These are phyloP conservation scores for Rhodotorula diobovata DNA, from an alignment of 768 basidiomycete genomes.

Conservation along the genomic window DNA sequence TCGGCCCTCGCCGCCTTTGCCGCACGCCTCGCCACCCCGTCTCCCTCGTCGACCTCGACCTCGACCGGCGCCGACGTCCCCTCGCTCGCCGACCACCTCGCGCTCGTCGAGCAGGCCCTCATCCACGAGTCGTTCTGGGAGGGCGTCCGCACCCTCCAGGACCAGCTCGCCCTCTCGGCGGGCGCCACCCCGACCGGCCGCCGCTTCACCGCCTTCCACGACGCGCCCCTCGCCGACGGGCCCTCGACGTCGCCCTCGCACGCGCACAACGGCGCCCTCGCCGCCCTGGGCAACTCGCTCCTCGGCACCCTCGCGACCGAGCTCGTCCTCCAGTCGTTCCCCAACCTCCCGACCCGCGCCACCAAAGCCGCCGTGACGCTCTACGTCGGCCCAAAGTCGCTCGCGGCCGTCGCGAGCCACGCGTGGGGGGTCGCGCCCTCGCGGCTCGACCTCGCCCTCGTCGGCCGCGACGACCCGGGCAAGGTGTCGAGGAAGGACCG, in stretches of 20 bases:
- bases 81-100: conserved; percentile 22
- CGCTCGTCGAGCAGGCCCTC: conserved; percentile 34
- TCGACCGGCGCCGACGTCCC: not conserved
- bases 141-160: conserved; percentile 11
- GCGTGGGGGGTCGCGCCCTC: conserved; percentile 46
- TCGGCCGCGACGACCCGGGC: conserved; percentile 29
- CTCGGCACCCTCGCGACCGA: conserved; percentile 87
- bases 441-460: conserved; percentile 19
- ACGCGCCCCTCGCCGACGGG: conserved; percentile 19
- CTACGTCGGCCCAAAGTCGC: conserved; percentile 79
- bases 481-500: conserved; percentile 25
- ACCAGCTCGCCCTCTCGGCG: conserved; percentile 52
- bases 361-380: conserved; percentile 86
- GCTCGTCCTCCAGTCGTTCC: conserved; percentile 68
- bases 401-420: conserved; percentile 77
- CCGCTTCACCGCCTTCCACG: conserved; percentile 53
- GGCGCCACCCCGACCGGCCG: conserved; percentile 58
- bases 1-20: conserved; percentile 38
- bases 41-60: not conserved
- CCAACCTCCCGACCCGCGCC: conserved; percentile 85
- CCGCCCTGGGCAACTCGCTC: conserved; percentile 74
- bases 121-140: conserved; percentile 34
- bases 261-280: conserved; percentile 68
- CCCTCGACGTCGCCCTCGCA: conserved; percentile 54
- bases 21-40: conserved; percentile 16